These are phyloP conservation scores for Byssothecium circinans DNA, from an alignment of 2,329 filamentous ascomycete species.

Conservation along the genomic window DNA sequence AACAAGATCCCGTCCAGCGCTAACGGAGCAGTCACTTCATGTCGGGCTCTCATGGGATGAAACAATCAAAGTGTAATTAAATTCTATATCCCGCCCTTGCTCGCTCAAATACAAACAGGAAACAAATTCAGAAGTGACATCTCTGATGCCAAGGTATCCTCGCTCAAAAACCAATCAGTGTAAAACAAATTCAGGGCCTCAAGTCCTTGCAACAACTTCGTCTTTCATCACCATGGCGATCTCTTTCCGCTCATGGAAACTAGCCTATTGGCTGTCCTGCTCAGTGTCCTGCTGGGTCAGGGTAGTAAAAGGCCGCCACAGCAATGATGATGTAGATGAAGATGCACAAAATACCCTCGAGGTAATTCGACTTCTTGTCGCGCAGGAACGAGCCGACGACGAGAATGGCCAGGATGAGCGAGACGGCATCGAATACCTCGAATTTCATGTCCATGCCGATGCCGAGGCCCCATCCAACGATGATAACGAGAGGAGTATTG, in stretches of 20 bases:
- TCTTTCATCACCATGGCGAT: not conserved
- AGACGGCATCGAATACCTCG: slow-evolving; percentile 80
- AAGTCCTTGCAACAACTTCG: not conserved
- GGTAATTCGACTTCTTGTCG: slow-evolving; percentile 86
- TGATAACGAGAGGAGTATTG: slow-evolving; percentile 79
- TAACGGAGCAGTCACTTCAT: too few species aligned
- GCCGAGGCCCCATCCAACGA: slow-evolving; percentile 78
- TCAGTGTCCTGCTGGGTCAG: slow-evolving; percentile 55
- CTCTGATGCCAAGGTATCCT: not conserved
- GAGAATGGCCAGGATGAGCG: slow-evolving; percentile 80
- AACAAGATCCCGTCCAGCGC: too few species aligned
- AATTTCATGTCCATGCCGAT: slow-evolving; percentile 78
- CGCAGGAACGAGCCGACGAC: slow-evolving; percentile 85
- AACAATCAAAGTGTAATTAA: slow-evolving; percentile 1
- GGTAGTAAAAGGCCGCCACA: slow-evolving; percentile 64
- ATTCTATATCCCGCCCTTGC: slow-evolving; percentile 1
- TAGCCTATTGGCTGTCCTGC: too few species aligned
- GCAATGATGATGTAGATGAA: slow-evolving; percentile 67
- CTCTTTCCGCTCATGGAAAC: not conserved
- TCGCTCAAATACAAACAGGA: slow-evolving; percentile 5
- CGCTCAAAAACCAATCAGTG: not conserved
- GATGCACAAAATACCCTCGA: slow-evolving; percentile 81
- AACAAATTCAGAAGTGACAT: not conserved
- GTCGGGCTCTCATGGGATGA: too few species aligned
- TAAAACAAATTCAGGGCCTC: not conserved